Base-by-base conservation (phyloP, 495 filamentous ascomycete species). In the Hypoxylon lienhwacheense region DNA sequence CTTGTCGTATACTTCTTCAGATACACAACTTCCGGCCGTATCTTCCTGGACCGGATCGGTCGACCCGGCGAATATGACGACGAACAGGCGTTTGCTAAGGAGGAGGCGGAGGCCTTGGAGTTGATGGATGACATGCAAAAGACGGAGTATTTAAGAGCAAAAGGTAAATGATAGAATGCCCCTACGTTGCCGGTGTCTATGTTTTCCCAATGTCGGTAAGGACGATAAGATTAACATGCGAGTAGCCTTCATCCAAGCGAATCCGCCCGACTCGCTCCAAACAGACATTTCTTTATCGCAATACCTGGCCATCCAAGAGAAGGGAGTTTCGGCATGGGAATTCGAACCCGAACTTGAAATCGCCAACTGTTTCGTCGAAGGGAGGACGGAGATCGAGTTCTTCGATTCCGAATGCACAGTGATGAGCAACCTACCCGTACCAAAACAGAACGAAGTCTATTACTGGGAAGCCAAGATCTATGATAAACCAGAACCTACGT, bases 381-480 rank as follows among this genome's bases (percentile, higher is more conserved):
- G 70, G 14, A 81, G 95, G 58, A 98, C 93, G 1, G 93, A 98
- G 69, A 93, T 98, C 46, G 93, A 98, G 66, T 98, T 98, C 75
- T 97, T 93, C 61, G 93, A 98, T 69, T 90, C 89, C 7, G 95
- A 93, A 68, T 97, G 93, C 72, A 95, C 90, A 66, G 95, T 97
- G 39, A 89, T 97, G 77, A 96, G 87, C 69, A 98, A 98, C 59
- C 73, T 98, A 29, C 93, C 93, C 0, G 86, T 98, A 26, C 93
- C 93, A 16, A 98, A 98, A 68, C 93, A 98, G 66, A 97, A 98
- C 62, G 93, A 98, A 66, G 91, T 97, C 10, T 97, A 97, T 65
- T 98, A 98, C 69, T 98, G 93, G 93, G 93, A 98, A 66, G 89
- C 93, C 10, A 98, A 98, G 72, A 85, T 98, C 31, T 97, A 93